Evolutionary conservation across 495 filamentous ascomycete genomes (phyloP).

Genomic region (Polyplosphaeria fusca): DNA sequence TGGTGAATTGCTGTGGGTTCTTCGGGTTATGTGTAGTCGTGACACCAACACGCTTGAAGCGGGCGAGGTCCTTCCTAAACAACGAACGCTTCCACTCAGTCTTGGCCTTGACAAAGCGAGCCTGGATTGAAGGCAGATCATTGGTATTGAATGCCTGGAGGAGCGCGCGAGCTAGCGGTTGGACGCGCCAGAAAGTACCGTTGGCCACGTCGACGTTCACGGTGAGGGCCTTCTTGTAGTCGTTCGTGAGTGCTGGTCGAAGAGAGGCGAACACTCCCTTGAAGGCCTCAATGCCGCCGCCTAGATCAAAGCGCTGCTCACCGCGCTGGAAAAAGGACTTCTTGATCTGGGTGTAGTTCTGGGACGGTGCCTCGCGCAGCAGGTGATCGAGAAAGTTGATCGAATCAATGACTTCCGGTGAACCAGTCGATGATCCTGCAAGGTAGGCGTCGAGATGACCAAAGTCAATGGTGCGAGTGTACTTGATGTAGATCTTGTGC

Average conservation of each 20-base stretch:
- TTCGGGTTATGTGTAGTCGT: constrained; percentile 42
- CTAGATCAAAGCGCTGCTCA: constrained; percentile 45
- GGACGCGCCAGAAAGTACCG: constrained; percentile 64
- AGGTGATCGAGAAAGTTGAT: constrained; percentile 90
- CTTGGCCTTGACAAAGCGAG: constrained; percentile 8
- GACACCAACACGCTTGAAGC: constrained; percentile 65
- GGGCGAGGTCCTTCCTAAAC: constrained; percentile 51
- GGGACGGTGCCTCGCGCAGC: constrained; percentile 69
- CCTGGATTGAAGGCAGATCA: constrained; percentile 13
- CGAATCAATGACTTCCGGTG: constrained; percentile 66
- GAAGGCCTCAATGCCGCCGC: constrained; percentile 66
- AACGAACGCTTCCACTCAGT: constrained; percentile 38
- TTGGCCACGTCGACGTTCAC: constrained; percentile 84
- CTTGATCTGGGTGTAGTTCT: constrained; percentile 62
- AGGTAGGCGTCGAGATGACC: constrained; percentile 64
- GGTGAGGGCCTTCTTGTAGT: constrained; percentile 37
- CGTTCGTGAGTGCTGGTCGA: constrained; percentile 57
- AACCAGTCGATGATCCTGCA: constrained; percentile 52
- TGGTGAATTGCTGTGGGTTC: constrained; percentile 51
- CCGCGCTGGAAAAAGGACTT: constrained; percentile 67
- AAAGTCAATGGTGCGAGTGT: constrained; percentile 61
- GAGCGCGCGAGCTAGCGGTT: constrained; percentile 37
- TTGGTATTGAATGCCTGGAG: constrained; percentile 22
- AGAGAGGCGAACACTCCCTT: constrained; percentile 84
- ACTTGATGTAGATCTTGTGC: constrained; percentile 57